phyloP scores from a whole-genome alignment of 2,329 filamentous ascomycete genomes.

The Cladosporium sp. region DNA sequence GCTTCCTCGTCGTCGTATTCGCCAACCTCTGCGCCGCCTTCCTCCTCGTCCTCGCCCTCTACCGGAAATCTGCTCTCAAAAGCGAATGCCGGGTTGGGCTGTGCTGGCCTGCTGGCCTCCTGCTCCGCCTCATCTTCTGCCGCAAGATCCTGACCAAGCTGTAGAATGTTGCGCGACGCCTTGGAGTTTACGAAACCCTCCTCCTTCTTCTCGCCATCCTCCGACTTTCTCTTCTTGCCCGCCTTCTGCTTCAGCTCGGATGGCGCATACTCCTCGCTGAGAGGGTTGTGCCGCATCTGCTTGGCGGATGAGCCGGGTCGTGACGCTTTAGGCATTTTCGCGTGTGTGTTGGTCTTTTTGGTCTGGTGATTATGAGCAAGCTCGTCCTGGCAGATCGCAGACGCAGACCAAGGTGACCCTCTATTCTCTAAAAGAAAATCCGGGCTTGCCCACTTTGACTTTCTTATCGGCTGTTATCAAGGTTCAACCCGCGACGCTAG shows the following conservation, averaged over 20 bases:
- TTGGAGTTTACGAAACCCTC: conserved; percentile 80
- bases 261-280: conserved; percentile 80
- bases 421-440: conserved; percentile 1
- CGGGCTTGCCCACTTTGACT: neutral
- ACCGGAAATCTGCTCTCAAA: conserved; percentile 70
- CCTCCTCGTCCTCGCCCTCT: conserved; percentile 24
- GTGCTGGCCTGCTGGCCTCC: conserved; percentile 37
- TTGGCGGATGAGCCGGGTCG: conserved; percentile 43
- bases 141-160: conserved; percentile 80
- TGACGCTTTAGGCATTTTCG: conserved; percentile 72
- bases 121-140: conserved; percentile 68
- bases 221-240: conserved; percentile 59
- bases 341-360: neutral
- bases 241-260: conserved; percentile 65
- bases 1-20: conserved; percentile 53
- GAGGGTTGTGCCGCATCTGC: conserved; percentile 74
- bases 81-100: conserved; percentile 62
- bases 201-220: conserved; percentile 49
- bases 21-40: conserved; percentile 50
- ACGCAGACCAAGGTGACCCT: too few species aligned
- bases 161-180: conserved; percentile 80
- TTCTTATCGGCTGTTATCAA: conserved; percentile 10
- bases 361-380: neutral
- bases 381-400: neutral
- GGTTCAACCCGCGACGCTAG: too few species aligned